Evolutionary conservation across 371 early-diverging fungal genomes (phyloP).

Genomic region (Blakeslea trispora): DNA sequence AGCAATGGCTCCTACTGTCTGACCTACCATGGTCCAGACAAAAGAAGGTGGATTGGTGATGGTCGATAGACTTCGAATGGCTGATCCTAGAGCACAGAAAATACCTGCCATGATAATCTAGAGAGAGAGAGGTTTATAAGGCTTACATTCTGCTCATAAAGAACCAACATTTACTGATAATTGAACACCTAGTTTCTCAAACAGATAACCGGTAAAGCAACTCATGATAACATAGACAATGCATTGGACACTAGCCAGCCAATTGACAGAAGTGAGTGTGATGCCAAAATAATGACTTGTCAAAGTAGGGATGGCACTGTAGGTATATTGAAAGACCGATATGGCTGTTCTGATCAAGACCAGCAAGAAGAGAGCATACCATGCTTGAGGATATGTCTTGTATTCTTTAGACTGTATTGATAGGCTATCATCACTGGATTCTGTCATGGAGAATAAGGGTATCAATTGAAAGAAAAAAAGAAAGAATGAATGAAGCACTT

Average conservation of each 20-base stretch:
- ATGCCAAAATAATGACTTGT: constrained; percentile 30
- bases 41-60: constrained; percentile 32
- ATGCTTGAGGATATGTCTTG: constrained; percentile 43
- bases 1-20: constrained; percentile 57
- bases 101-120: constrained; percentile 52
- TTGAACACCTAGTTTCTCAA: constrained; percentile 39
- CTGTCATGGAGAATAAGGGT: neutral
- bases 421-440: no score
- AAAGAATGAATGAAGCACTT: neutral
- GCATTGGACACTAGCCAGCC: constrained; percentile 42
- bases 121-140: no score
- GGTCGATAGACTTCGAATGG: constrained; percentile 51
- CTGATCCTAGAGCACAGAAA: constrained; percentile 48
- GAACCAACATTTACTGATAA: constrained; percentile 44
- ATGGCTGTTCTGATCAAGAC: constrained; percentile 36
- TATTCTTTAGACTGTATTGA: neutral
- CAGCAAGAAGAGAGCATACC: constrained; percentile 35
- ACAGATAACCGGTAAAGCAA: constrained; percentile 41
- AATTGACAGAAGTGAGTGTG: constrained; percentile 38
- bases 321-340: constrained; percentile 43
- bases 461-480: no score
- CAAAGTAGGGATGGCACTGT: constrained; percentile 33
- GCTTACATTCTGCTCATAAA: no score
- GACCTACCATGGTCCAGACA: constrained; percentile 55
- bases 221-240: constrained; percentile 39